Base-by-base conservation (phyloP, 2,329 filamentous ascomycete genomes). In the Diaporthe humulicola region DNA sequence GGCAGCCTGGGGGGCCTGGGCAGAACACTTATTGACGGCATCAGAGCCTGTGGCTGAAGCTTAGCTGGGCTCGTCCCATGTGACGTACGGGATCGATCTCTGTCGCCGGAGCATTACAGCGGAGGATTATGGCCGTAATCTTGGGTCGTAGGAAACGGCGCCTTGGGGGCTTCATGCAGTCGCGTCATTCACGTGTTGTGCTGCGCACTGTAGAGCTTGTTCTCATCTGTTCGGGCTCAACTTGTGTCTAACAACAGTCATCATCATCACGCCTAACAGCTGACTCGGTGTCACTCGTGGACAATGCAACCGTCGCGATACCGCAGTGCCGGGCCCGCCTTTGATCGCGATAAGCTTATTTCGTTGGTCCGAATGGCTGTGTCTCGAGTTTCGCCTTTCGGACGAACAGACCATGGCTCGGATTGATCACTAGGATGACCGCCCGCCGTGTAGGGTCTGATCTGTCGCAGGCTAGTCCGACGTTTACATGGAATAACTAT, bases 71-170 rank as follows among this genome's bases (percentile, higher is more conserved):
- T 45, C 61, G 45, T 52, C 45, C 64, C 22, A 52, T 67, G 64
- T 69, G 64, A 69, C 64, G 48, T 69, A 69, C 64, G 15, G 64
- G 64, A 69, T 69, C 64, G 64, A 28, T n/a, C 64, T 50, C 64
- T 38, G 64, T 10, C 45, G 33, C 64, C 64, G 64, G 22, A 52
- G 45, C 45, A 67, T 14, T 14, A 67, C 45, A 33, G 45, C 64
- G 64, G 64, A 25, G 42, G 19, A 38, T n/a, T n/a, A 52, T 40
- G 33, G 33, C 64, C 64, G 22, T n/a, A 40, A n/a, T 40, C 48
- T 52, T 69, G 33, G 64, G 48, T 30, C 33, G n/a, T 19, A 12
- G 48, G n/a, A 10, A 28, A 69, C 45, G 48, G 64, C 64, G 33
- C 48, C 64, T 69, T 54, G 64, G 48, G n/a, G 45, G 22, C 33